Percentiles rank a stretch among this genome's conserved stretches.
These are phyloP conservation scores for Epithemia pelagica DNA, from an alignment of 108 stramenopile species.

Conservation along the genomic window DNA sequence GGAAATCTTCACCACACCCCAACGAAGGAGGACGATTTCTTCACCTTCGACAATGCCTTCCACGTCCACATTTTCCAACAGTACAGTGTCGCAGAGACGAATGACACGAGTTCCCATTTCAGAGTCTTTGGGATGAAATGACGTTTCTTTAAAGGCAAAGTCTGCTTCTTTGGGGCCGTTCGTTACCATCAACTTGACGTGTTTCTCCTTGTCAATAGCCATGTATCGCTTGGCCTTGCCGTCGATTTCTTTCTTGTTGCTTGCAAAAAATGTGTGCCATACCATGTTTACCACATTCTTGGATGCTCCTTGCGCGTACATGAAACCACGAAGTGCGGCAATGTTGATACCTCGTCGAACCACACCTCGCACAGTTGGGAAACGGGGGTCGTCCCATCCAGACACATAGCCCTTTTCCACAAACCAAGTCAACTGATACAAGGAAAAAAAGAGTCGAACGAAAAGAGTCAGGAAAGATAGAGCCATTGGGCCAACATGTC, in stretches of 20 bases:
- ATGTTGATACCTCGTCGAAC: conserved; percentile 89
- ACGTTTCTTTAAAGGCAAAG: conserved; percentile 45
- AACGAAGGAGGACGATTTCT: conserved; percentile 88
- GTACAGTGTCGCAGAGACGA: conserved; percentile 52
- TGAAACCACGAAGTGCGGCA: conserved; percentile 83
- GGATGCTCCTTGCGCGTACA: conserved; percentile 80
- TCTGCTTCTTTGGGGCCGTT: conserved; percentile 48
- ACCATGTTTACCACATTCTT: conserved; percentile 94
- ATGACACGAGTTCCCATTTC: conserved; percentile 78
- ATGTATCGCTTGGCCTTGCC: conserved; percentile 87
- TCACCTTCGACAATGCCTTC: conserved; percentile 83
- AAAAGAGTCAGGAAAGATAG: background rate
- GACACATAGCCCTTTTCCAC: conserved; percentile 92
- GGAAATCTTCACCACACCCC: conserved; percentile 89
- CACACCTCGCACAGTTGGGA: conserved; percentile 96
- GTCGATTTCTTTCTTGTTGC: conserved; percentile 96
- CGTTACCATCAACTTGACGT: conserved; percentile 62
- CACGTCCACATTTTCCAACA: conserved; percentile 89
- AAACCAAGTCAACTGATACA: conserved; percentile 84
- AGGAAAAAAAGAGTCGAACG: background rate
- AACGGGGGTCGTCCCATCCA: conserved; percentile 98
- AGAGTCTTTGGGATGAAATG: conserved; percentile 90
- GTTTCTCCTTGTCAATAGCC: conserved; percentile 78
- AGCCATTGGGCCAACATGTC: background rate
- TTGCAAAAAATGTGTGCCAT: conserved; percentile 97